These are phyloP conservation scores for Xylariaceae sp. DNA, from an alignment of 2,329 filamentous ascomycete species.

Conservation along the genomic window DNA sequence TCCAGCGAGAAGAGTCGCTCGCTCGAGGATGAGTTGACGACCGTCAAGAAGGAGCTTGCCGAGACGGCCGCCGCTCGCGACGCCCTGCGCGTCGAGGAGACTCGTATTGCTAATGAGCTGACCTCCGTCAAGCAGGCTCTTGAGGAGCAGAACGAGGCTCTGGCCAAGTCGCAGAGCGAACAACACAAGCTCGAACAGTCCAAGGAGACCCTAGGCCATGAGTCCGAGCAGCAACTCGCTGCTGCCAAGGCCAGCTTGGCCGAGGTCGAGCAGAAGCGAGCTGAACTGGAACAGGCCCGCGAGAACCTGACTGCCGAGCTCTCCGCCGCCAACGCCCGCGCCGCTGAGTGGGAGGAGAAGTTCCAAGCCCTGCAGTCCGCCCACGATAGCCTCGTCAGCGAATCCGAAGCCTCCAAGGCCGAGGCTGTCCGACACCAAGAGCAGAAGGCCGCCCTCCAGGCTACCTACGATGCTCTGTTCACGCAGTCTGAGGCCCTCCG, in stretches of 20 bases:
- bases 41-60: slow-evolving; percentile 34
- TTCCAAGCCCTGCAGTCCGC: slow-evolving; percentile 21
- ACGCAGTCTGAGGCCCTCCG: slow-evolving; percentile 22
- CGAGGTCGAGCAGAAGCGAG: slow-evolving; percentile 30
- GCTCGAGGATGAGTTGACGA: slow-evolving; percentile 32
- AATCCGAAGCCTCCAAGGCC: slow-evolving; percentile 23
- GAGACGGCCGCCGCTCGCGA: slow-evolving; percentile 33
- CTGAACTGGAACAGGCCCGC: slow-evolving; percentile 25
- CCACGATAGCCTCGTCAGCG: slow-evolving; percentile 23
- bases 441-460: slow-evolving; percentile 22
- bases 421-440: slow-evolving; percentile 26
- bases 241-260: slow-evolving; percentile 24
- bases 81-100: slow-evolving; percentile 28
- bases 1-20: slow-evolving; percentile 34
- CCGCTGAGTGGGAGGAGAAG: slow-evolving; percentile 24
- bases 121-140: slow-evolving; percentile 21
- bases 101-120: slow-evolving; percentile 26
- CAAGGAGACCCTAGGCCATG: slow-evolving; percentile 16
- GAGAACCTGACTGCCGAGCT: slow-evolving; percentile 24
- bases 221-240: slow-evolving; percentile 21
- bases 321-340: slow-evolving; percentile 22
- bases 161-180: slow-evolving; percentile 21
- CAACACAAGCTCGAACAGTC: slow-evolving; percentile 16
- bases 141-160: slow-evolving; percentile 22
- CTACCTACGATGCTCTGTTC: slow-evolving; percentile 17